Conservation (phyloP, 1,139 yeast species). For the Saccharomyces hybrid region DNA sequence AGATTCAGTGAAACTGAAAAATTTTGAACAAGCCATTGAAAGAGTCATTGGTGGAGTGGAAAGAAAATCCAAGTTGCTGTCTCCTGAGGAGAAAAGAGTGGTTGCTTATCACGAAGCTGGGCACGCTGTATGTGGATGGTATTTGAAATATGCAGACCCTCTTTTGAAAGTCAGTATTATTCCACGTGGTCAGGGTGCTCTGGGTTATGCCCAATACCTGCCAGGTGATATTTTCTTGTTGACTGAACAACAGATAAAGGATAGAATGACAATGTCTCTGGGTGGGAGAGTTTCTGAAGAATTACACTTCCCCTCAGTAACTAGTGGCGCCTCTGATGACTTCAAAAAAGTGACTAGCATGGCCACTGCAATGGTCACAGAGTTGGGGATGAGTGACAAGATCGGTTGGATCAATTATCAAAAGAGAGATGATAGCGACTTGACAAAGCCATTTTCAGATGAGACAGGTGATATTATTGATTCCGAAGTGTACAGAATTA, state of each 20-base stretch:
- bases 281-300: constrained; percentile 81
- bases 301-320: constrained; percentile 65
- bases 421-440: constrained; percentile 46
- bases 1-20: constrained; percentile 46
- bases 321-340: constrained; percentile 78
- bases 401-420: constrained; percentile 54
- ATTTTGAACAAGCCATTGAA: constrained; percentile 76
- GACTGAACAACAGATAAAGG: constrained; percentile 57
- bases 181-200: constrained; percentile 79
- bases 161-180: constrained; percentile 71
- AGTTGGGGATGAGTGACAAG: constrained; percentile 67
- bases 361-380: constrained; percentile 72
- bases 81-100: constrained; percentile 63
- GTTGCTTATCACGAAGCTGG: constrained; percentile 85
- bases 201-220: constrained; percentile 76
- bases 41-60: constrained; percentile 78
- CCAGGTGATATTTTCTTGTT: constrained; percentile 70
- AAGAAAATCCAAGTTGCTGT: constrained; percentile 59
- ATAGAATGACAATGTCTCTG: constrained; percentile 72
- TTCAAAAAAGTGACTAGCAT: constrained; percentile 70
- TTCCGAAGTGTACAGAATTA: constrained; percentile 54
- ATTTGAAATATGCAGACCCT: constrained; percentile 65
- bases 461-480: constrained; percentile 61
- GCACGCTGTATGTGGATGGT: constrained; percentile 79
- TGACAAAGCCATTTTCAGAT: constrained; percentile 65